A percentile compares a stretch with the other conserved stretches of the same genome.
Conservation (phyloP, 1,139 yeast genomes). For the Kodamaea sp. region DNA sequence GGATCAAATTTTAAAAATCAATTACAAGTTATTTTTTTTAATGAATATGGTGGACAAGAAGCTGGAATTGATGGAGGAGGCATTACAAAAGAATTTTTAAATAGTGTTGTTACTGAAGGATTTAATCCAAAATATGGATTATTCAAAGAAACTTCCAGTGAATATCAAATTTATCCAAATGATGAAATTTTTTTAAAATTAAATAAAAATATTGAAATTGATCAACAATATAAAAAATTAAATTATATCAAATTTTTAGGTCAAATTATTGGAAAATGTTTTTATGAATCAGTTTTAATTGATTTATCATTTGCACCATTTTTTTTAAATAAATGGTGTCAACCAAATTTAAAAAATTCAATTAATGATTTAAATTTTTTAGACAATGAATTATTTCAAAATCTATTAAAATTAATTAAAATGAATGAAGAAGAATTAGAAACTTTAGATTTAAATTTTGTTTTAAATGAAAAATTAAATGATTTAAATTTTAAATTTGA, state of each 20-base stretch:
- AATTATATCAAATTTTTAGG: conserved; percentile 65
- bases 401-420: conserved; percentile 57
- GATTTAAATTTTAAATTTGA: conserved; percentile 45
- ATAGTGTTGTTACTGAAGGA: conserved; percentile 68
- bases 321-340: conserved; percentile 71
- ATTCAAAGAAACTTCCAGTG: conserved; percentile 45
- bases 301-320: conserved; percentile 87
- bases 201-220: conserved; percentile 22
- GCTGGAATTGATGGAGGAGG: conserved; percentile 99
- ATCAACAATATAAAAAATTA: conserved; percentile 31
- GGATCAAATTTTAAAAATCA: conserved; percentile 52
- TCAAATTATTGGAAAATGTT: conserved; percentile 79
- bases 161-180: conserved; percentile 69
- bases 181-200: conserved; percentile 48
- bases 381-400: conserved; percentile 65
- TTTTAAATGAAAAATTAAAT: conserved; percentile 47
- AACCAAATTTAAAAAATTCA: conserved; percentile 44
- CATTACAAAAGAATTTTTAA: conserved; percentile 83
- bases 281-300: conserved; percentile 78
- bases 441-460: conserved; percentile 61
- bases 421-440: conserved; percentile 57
- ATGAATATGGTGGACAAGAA: conserved; percentile 70
- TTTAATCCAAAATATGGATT: conserved; percentile 42
- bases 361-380: conserved; percentile 75
- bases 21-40: conserved; percentile 63